Conservation (phyloP, 2,329 filamentous ascomycete species). For the Phyllosticta citribraziliensis region DNA sequence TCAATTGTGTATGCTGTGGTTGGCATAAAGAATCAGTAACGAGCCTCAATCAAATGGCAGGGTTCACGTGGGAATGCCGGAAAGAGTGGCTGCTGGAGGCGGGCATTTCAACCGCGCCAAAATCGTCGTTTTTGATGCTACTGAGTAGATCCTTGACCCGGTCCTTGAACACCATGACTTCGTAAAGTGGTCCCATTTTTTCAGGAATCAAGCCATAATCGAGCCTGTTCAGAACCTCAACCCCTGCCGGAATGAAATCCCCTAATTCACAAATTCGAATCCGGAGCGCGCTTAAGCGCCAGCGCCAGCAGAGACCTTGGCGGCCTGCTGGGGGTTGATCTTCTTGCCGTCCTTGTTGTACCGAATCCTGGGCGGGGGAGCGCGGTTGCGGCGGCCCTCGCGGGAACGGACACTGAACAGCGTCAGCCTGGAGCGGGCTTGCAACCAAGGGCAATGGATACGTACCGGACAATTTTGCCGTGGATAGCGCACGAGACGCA, state of each 20-base stretch:
- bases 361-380: constrained; percentile 89
- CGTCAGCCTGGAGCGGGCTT: not conserved
- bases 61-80: not conserved
- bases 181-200: constrained; percentile 10
- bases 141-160: constrained; percentile 3
- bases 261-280: not conserved
- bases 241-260: not conserved
- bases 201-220: constrained; percentile 2
- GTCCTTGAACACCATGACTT: constrained; percentile 11
- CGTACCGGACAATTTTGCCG: constrained; percentile 99
- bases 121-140: constrained; percentile 6
- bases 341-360: constrained; percentile 99
- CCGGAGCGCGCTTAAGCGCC: constrained; percentile 1
- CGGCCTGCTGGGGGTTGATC: constrained; percentile 76
- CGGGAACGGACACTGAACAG: constrained; percentile 79
- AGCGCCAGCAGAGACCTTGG: constrained; percentile 45
- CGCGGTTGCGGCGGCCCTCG: constrained; percentile 96
- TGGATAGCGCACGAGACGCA: constrained; percentile 99
- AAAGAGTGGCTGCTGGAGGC: not conserved
- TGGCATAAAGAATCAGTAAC: not conserved
- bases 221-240: constrained; percentile 6
- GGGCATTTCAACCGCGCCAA: not conserved
- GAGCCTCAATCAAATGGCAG: not conserved
- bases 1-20: not conserved
- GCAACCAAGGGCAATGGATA: constrained; percentile 24